These are phyloP conservation scores for Lathyrus sativus DNA, from an alignment of 306 rosid genomes.

Conservation along the genomic window DNA sequence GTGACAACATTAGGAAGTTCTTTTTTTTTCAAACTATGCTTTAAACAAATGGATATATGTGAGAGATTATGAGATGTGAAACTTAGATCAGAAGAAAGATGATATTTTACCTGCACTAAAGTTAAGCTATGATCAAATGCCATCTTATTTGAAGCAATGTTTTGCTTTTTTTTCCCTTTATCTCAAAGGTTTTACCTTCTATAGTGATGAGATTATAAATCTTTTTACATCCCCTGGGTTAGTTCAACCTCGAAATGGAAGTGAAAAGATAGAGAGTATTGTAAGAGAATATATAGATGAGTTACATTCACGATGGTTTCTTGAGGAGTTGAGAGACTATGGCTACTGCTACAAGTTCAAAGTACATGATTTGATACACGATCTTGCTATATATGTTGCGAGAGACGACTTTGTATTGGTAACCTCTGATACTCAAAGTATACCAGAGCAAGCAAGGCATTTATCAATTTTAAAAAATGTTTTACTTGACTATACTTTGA, in stretches of 20 bases:
- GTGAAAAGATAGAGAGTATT: not conserved
- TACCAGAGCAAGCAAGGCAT: not conserved
- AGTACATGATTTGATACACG: constrained; percentile 3
- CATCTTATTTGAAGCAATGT: constrained; percentile 17
- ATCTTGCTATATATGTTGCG: not conserved
- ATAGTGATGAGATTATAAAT: not conserved
- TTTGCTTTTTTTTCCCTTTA: constrained; percentile 18
- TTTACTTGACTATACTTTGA: not conserved
- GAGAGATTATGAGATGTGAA: not conserved
- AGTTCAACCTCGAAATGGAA: not conserved
- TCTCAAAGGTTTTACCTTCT: not conserved
- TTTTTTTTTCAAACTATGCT: not conserved
- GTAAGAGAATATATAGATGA: constrained; percentile 20
- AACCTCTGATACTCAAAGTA: not conserved
- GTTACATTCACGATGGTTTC: constrained; percentile 36
- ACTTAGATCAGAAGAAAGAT: not conserved
- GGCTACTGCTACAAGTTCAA: not conserved
- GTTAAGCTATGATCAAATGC: constrained; percentile 6
- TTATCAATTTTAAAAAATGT: not conserved
- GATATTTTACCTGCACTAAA: not conserved
- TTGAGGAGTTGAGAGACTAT: constrained; percentile 17
- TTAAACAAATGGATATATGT: not conserved
- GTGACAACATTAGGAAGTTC: constrained; percentile 6
- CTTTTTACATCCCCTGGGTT: not conserved
- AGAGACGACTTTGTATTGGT: not conserved